phyloP scores from a whole-genome alignment of 352 stramenopile genomes.

The Phytopythium litorale region DNA sequence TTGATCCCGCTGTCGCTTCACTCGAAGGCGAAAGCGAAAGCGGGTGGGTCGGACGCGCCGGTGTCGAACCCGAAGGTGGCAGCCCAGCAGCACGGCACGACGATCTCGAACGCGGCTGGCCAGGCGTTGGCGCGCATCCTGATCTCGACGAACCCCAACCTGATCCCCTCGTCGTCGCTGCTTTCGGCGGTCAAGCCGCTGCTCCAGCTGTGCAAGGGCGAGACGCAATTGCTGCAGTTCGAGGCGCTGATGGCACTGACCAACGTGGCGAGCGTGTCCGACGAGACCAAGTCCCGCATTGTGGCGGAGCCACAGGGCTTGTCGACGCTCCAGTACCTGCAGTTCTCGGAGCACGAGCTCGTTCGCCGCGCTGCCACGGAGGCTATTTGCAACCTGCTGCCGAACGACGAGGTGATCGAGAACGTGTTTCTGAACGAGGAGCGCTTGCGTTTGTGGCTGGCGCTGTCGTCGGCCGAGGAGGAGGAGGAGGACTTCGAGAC shows the following conservation, averaged over 20 bases:
- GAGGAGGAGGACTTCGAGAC: slow-evolving; percentile 91
- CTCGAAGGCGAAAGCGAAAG: slow-evolving; percentile 20
- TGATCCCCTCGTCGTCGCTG: slow-evolving; percentile 75
- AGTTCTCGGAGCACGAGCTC: slow-evolving; percentile 98
- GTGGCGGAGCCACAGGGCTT: slow-evolving; percentile 61
- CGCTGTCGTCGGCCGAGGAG: slow-evolving; percentile 90
- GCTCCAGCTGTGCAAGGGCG: slow-evolving; percentile 93
- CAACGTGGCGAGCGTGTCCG: slow-evolving; percentile 93
- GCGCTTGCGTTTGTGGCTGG: slow-evolving; percentile 92
- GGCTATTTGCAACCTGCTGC: slow-evolving; percentile 95
- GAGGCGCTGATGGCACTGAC: slow-evolving; percentile 97
- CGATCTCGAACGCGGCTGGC: slow-evolving; percentile 84
- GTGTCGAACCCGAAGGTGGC: slow-evolving; percentile 22
- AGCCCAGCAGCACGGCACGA: slow-evolving; percentile 65
- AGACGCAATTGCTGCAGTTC: slow-evolving; percentile 88
- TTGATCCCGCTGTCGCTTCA: slow-evolving; percentile 63
- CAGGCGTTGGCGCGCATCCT: slow-evolving; percentile 95
- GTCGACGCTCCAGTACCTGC: slow-evolving; percentile 80
- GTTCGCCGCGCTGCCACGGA: slow-evolving; percentile 96
- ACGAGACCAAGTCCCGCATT: slow-evolving; percentile 93
- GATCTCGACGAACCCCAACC: slow-evolving; percentile 95
- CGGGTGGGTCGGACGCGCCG: not conserved
- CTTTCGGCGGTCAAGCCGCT: slow-evolving; percentile 84
- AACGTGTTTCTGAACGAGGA: slow-evolving; percentile 92
- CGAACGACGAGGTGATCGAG: slow-evolving; percentile 91